Evolutionary conservation across 139 green algal species (phyloP).

Genomic region (Tetradesmus obliquus): DNA sequence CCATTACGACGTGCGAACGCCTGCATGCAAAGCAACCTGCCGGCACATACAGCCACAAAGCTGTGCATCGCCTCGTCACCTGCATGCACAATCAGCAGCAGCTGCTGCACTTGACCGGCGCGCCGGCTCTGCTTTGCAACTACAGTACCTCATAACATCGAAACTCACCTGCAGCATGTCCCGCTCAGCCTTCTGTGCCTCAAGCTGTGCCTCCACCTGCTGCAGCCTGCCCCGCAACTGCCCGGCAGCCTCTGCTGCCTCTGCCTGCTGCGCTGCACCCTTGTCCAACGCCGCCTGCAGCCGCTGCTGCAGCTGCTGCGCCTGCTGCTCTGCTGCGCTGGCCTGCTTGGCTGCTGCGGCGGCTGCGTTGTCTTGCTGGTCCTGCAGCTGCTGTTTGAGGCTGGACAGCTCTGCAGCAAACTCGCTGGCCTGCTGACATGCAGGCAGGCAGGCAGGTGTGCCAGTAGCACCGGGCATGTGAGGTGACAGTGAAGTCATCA

Average conservation of each 20-base stretch:
- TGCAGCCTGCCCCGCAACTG: constrained; percentile 17
- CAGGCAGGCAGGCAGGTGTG: background rate
- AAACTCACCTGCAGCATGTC: constrained; percentile 31
- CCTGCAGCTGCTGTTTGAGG: constrained; percentile 39
- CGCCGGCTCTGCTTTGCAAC: background rate
- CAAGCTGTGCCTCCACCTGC: constrained; percentile 1
- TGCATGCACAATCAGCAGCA: background rate
- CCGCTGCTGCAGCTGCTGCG: constrained; percentile 37
- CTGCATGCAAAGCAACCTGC: background rate
- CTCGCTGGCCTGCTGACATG: constrained; percentile 30
- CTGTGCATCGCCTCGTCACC: background rate
- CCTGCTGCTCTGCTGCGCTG: constrained; percentile 4
- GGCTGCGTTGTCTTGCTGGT: constrained; percentile 48
- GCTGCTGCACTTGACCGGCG: background rate
- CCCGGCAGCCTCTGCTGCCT: constrained; percentile 13
- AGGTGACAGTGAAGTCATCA: background rate
- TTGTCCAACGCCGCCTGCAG: background rate
- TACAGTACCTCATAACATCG: background rate
- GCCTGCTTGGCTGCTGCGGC: constrained; percentile 30
- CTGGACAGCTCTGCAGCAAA: constrained; percentile 28
- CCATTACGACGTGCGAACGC: background rate
- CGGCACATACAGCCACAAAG: background rate
- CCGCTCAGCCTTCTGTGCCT: constrained; percentile 8
- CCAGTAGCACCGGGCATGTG: background rate
- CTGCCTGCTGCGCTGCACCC: background rate